These are phyloP conservation scores for Boletus bicolor DNA, from an alignment of 768 basidiomycete species.

Conservation along the genomic window DNA sequence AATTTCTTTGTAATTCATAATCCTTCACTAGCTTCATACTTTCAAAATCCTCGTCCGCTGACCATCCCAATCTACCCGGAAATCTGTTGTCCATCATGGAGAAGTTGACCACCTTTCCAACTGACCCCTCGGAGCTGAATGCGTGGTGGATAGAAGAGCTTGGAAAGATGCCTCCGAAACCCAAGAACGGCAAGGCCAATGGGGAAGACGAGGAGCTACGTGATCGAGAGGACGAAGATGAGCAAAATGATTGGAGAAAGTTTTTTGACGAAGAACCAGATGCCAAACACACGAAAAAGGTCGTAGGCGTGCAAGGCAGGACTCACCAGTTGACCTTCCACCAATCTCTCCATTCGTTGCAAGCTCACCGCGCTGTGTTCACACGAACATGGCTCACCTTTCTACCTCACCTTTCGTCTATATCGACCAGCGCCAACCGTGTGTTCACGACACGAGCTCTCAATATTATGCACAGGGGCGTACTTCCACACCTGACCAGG, in stretches of 20 bases:
- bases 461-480: conserved; percentile 77
- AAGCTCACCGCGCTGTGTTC: conserved; percentile 78
- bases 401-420: conserved; percentile 54
- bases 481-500: conserved; percentile 79
- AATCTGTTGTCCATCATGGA: conserved; percentile 66
- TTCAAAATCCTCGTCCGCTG: conserved; percentile 25
- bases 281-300: conserved; percentile 34
- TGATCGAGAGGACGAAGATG: conserved; percentile 40
- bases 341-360: conserved; percentile 71
- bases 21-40: conserved; percentile 20
- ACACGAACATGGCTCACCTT: conserved; percentile 77
- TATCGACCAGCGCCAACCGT: conserved; percentile 30
- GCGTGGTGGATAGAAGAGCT: conserved; percentile 79
- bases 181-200: conserved; percentile 39
- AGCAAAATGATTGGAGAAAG: conserved; percentile 67
- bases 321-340: conserved; percentile 67
- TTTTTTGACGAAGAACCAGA: conserved; percentile 71
- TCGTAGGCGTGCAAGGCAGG: conserved; percentile 41
- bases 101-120: conserved; percentile 70
- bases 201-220: conserved; percentile 32
- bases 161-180: conserved; percentile 51
- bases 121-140: conserved; percentile 62
- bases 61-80: conserved; percentile 41
- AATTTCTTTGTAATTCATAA: not conserved
- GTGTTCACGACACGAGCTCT: conserved; percentile 54